A percentile compares a stretch with the other conserved stretches of the same genome.
Evolutionary conservation across 768 basidiomycete species (phyloP).

Genomic region (Cantharellus anzutake): DNA sequence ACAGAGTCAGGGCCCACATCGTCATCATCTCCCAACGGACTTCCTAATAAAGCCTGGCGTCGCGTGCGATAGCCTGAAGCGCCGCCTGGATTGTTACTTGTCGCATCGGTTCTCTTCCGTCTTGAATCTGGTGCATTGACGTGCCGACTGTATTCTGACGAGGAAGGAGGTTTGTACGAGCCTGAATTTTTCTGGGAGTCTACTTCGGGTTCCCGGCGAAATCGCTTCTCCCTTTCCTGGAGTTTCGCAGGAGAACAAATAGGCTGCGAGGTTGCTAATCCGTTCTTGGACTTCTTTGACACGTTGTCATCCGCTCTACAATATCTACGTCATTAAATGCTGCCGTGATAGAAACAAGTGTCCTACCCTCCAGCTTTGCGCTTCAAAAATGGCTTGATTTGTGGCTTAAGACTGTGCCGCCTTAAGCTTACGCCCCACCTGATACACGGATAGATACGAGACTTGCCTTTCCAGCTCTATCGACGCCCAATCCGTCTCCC

Average conservation of each 20-base stretch:
- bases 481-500: slow-evolving; percentile 87
- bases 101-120: neutral
- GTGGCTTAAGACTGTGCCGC: neutral
- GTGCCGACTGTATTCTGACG: slow-evolving; percentile 10
- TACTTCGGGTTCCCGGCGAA: slow-evolving; percentile 76
- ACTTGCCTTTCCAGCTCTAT: slow-evolving; percentile 62
- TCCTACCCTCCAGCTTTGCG: neutral
- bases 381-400: neutral
- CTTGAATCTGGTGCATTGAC: slow-evolving; percentile 4
- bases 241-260: slow-evolving; percentile 29
- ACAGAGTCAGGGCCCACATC: neutral
- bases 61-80: no score
- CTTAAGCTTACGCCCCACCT: neutral
- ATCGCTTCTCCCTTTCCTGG: slow-evolving; percentile 68
- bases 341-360: neutral
- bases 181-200: slow-evolving; percentile 35
- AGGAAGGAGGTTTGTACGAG: slow-evolving; percentile 5
- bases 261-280: neutral
- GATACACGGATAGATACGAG: neutral
- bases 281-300: slow-evolving; percentile 32
- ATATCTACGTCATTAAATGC: slow-evolving; percentile 8
- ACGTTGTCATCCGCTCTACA: slow-evolving; percentile 33
- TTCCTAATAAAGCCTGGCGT: no score
- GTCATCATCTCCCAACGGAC: no score
- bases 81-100: no score